These are phyloP conservation scores for Exutisphaerella laricina DNA, from an alignment of 2,329 filamentous ascomycete species.

Conservation along the genomic window DNA sequence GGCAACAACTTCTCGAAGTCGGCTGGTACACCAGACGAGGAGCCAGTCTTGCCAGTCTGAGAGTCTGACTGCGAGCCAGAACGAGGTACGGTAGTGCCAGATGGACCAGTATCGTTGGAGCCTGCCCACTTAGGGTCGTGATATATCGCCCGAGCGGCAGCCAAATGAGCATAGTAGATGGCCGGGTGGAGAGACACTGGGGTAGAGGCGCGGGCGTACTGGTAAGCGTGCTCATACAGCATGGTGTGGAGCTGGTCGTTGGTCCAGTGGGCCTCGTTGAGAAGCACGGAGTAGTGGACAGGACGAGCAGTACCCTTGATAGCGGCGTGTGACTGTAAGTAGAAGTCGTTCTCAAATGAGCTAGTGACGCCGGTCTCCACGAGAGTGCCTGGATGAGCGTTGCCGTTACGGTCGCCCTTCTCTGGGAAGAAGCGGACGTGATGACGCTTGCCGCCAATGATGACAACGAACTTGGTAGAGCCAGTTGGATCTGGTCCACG, in stretches of 20 bases:
- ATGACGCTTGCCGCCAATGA: conserved; percentile 89
- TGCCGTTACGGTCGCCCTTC: conserved; percentile 66
- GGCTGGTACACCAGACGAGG: conserved; percentile 18
- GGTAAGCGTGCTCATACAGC: conserved; percentile 92
- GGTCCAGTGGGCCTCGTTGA: conserved; percentile 68
- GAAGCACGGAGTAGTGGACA: conserved; percentile 75
- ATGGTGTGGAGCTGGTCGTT: conserved; percentile 72
- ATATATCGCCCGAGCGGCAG: conserved; percentile 69
- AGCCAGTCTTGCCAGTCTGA: conserved; percentile 17
- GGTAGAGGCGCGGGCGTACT: conserved; percentile 86
- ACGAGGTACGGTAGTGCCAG: conserved; percentile 14
- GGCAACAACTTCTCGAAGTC: conserved; percentile 36
- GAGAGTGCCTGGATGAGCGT: conserved; percentile 78
- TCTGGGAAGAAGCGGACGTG: conserved; percentile 89
- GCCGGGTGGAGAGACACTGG: conserved; percentile 84
- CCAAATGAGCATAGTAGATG: conserved; percentile 93
- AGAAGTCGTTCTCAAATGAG: conserved; percentile 87
- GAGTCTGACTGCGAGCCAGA: conserved; percentile 14
- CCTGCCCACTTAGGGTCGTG: conserved; percentile 56
- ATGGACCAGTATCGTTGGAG: conserved; percentile 18
- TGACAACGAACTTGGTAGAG: conserved; percentile 69
- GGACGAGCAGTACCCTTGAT: conserved; percentile 93
- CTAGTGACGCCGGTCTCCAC: conserved; percentile 88
- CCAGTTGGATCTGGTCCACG: conserved; percentile 31
- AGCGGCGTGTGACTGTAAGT: conserved; percentile 64